Evolutionary conservation across 352 stramenopile genomes (phyloP).

Genomic region (Phytopythium litorale): DNA sequence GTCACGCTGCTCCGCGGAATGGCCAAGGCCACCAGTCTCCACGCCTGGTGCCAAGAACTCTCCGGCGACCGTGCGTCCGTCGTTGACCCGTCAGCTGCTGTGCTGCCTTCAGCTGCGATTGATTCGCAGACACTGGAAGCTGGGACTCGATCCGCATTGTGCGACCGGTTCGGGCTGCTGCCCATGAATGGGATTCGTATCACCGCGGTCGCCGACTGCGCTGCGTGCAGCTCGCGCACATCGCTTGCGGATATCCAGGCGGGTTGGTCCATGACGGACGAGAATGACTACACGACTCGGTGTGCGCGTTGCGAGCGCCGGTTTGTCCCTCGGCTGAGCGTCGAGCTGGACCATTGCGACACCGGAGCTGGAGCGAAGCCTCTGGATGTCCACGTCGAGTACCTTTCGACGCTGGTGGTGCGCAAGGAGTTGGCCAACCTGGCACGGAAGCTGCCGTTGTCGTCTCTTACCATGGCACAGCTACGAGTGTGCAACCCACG

Average conservation of each 20-base stretch:
- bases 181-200: slow-evolving; percentile 32
- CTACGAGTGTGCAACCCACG: slow-evolving; percentile 28
- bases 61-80: neutral
- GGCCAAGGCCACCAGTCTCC: slow-evolving; percentile 17
- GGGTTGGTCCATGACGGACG: slow-evolving; percentile 24
- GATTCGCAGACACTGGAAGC: neutral
- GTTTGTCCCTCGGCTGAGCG: slow-evolving; percentile 34
- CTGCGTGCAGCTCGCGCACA: slow-evolving; percentile 24
- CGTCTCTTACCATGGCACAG: slow-evolving; percentile 31
- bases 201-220: slow-evolving; percentile 35
- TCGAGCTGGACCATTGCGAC: slow-evolving; percentile 14
- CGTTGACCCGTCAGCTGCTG: neutral
- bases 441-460: slow-evolving; percentile 30
- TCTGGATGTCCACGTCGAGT: slow-evolving; percentile 35
- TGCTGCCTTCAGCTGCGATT: neutral
- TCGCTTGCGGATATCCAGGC: slow-evolving; percentile 29
- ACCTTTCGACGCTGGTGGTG: slow-evolving; percentile 39
- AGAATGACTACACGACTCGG: slow-evolving; percentile 37
- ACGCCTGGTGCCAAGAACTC: slow-evolving; percentile 7
- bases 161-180: slow-evolving; percentile 41
- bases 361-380: neutral
- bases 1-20: slow-evolving; percentile 43
- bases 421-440: slow-evolving; percentile 41
- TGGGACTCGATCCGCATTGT: slow-evolving; percentile 22
- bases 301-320: slow-evolving; percentile 25